Evolutionary conservation across 345 rosid species (phyloP), one percentile per base, ranked within the genome.

Genomic region (Populus alba): DNA sequence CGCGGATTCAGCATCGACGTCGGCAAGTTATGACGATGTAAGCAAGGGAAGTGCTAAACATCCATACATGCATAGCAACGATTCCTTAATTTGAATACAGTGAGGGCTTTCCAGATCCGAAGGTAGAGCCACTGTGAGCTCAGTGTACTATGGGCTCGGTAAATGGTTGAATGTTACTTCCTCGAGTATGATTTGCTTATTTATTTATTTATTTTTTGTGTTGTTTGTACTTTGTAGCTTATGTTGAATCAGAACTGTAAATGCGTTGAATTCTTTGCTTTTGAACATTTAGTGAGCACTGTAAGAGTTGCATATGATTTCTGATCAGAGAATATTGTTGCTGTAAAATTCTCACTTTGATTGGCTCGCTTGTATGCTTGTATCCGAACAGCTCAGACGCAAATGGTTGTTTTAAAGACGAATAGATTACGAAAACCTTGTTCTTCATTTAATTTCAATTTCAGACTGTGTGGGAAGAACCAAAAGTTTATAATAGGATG

Each of bases 1-100:
- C 17, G 79, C 76, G 1, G 85, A 82, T 3, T 82, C 85, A 4
- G 81, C 76, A 11, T 68, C 75, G 0, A 78, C 79, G 12, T 82
- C 85, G 3, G 79, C 62, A 2, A 51, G 63, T 35, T 78, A 75
- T 15, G 76, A 70, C 38, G 79, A 78, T 3, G 81, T 63, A 23
- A 65, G 62, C 71, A 82, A 82, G 49, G 81, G 81, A 70, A 68
- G 23, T 23, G 69, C 83, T 8, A 72, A 10, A 33, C 75, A 81
- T 73, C 81, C 81, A 23, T 39, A 39, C 55, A 2, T 13, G 20
- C 53, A 70, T 15, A 61, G 37, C 63, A 65, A 78, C 12, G 81
- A 74, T 16, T 61, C 78, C 1, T 78, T n/a, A n/a, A n/a, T n/a
- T 82, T 38, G 81, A 75, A 7, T 78, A 78, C 38, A 78, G 85